These are phyloP conservation scores for Platanus orientalis DNA, from an alignment of 164 flowering plant species.

Conservation along the genomic window DNA sequence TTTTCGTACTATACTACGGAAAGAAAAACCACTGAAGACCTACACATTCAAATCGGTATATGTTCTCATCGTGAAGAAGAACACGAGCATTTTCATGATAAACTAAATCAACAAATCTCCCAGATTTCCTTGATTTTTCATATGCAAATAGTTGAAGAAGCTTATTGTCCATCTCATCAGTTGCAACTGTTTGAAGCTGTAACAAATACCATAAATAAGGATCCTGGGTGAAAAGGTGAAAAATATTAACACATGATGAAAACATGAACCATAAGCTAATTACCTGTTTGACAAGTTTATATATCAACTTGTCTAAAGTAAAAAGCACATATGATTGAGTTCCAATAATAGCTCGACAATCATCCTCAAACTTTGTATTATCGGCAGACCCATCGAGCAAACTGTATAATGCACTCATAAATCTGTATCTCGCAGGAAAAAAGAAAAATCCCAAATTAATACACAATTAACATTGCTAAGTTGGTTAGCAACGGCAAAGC, in stretches of 20 bases:
- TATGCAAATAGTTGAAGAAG: conserved; percentile 70
- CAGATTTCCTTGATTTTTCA: conserved; percentile 54
- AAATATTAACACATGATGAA: neutral
- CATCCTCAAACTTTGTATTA: conserved; percentile 92
- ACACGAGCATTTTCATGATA: conserved; percentile 87
- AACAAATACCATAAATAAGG: neutral
- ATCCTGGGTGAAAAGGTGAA: neutral
- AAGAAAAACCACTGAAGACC: conserved; percentile 16
- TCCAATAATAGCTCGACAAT: conserved; percentile 88
- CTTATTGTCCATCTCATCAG: conserved; percentile 68
- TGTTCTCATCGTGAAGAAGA: conserved; percentile 83
- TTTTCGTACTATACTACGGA: conserved; percentile 5
- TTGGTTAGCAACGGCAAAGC: neutral
- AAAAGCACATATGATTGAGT: conserved; percentile 90
- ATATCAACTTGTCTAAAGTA: conserved; percentile 89
- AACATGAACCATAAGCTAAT: neutral
- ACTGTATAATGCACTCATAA: conserved; percentile 73
- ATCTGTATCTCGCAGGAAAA: conserved; percentile 40
- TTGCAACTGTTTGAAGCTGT: conserved; percentile 64
- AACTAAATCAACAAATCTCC: conserved; percentile 49
- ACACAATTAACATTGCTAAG: neutral
- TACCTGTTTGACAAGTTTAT: conserved; percentile 83
- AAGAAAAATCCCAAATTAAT: conserved; percentile 8
- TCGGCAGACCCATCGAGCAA: conserved; percentile 91
- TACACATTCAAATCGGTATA: conserved; percentile 89